phyloP scores from a whole-genome alignment of 2,329 filamentous ascomycete genomes.

The Paracoccidioides lutzii region DNA sequence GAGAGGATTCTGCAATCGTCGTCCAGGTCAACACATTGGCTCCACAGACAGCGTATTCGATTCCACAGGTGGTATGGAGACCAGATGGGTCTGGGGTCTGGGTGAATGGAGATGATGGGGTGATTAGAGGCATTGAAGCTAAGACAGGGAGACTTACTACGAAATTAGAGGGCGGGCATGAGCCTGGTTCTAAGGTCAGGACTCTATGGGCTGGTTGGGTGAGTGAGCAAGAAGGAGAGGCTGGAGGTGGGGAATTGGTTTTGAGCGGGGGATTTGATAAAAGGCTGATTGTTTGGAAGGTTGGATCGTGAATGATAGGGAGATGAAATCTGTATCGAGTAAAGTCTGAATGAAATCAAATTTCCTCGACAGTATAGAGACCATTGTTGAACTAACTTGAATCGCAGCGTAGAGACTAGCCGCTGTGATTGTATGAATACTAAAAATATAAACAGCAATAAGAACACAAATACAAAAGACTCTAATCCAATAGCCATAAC shows the following conservation, averaged over 20 bases:
- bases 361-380: neutral
- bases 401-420: neutral
- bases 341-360: neutral
- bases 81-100: constrained; percentile 49
- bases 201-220: constrained; percentile 45
- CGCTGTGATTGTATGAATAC: neutral
- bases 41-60: constrained; percentile 52
- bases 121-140: constrained; percentile 47
- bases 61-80: constrained; percentile 48
- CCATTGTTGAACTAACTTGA: neutral
- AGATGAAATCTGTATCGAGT: neutral
- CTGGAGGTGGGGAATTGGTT: constrained; percentile 38
- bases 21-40: constrained; percentile 48
- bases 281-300: constrained; percentile 45
- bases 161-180: constrained; percentile 39
- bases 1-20: constrained; percentile 47
- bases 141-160: constrained; percentile 44
- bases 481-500: neutral
- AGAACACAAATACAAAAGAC: neutral
- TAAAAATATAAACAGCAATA: neutral
- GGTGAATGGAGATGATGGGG: constrained; percentile 53
- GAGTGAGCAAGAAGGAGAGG: constrained; percentile 13
- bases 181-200: constrained; percentile 44
- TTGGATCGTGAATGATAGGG: neutral
- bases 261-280: constrained; percentile 55